Base-by-base conservation (phyloP, 805 yeast species). In the Candida alai region DNA sequence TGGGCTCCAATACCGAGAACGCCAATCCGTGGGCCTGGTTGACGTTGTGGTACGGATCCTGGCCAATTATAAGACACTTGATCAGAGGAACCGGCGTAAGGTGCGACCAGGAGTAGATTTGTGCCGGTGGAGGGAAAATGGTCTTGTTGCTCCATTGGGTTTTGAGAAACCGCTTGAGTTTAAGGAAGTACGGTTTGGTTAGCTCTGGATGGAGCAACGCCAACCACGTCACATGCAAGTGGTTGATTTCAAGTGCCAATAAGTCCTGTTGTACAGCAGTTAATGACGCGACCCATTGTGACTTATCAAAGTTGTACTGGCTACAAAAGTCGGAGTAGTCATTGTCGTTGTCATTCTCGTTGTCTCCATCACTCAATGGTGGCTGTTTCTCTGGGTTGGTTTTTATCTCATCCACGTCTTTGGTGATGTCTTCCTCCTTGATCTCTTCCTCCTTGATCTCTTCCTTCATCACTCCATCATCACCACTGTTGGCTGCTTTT, bases 11-110 rank as follows among this genome's bases (percentile, higher is more conserved):
- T 1, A 93, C 97, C 14, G 94, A 84, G 48, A 93, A 93, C 3
- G 98, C 97, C 19, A 93, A 63, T 0, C 98, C 98, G 52, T 93
- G 98, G 0, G 98, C 98, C 57, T 93, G 98, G 54, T 84, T 84
- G 47, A 60, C 59, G 55, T 88, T 87, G 58, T 93, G 98, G 55
- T 93, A 93, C 1, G 98, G 98, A 55, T 93, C 98, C 56, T 93
- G 98, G 1, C 98, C 98, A 28, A 93, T 64, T 9, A 93, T 73
- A 1, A 93, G 72, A 18, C 90, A 93, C 49, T 78, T 80, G 13
- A 88, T 84, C 3, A 73, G 56, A 4, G 76, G 64, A 14, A 90
- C 63, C 0, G 96, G 95, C 0, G 97, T 87, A 12, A 80, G 67
- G 20, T 87, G 73, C 2, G 94, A 80, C 97, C 97, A 93, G 0